A percentile compares a stretch with the other conserved stretches of the same genome.
Conservation (phyloP, 2,329 filamentous ascomycete species). For the Phaeosphaeriaceae sp. region DNA sequence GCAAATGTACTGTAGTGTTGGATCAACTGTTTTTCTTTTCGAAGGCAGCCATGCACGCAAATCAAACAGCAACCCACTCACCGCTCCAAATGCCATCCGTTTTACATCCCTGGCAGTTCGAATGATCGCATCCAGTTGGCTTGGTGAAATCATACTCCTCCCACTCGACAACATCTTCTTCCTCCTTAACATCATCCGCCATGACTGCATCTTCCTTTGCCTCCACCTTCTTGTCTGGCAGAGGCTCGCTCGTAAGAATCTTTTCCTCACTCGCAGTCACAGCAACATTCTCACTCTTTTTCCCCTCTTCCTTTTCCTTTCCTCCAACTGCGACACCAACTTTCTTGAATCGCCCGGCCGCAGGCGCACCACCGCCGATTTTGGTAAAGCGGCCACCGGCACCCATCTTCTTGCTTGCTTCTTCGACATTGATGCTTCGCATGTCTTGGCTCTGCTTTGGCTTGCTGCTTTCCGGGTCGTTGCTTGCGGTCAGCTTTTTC, state of each 20-base stretch:
- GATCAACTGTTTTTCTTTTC: no score
- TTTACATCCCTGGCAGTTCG: conserved; percentile 31
- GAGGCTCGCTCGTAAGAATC: not conserved
- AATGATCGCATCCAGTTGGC: conserved; percentile 56
- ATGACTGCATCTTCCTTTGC: conserved; percentile 33
- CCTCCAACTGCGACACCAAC: conserved; percentile 59
- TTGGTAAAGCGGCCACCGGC: conserved; percentile 35
- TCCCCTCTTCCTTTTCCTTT: conserved; percentile 11
- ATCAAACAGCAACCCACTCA: conserved; percentile 18
- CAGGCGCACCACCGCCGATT: conserved; percentile 22
- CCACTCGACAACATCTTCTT: conserved; percentile 26
- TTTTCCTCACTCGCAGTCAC: conserved; percentile 32
- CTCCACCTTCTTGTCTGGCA: conserved; percentile 6
- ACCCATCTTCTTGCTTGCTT: conserved; percentile 21
- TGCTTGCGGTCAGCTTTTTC: conserved; percentile 64
- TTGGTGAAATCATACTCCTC: conserved; percentile 60
- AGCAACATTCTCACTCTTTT: conserved; percentile 45
- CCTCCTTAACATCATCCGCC: no score
- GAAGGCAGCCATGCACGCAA: no score
- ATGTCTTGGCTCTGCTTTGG: conserved; percentile 29
- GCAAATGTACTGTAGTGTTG: no score
- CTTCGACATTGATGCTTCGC: conserved; percentile 32
- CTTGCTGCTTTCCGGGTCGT: conserved; percentile 30
- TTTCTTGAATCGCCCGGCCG: conserved; percentile 66
- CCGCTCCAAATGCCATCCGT: conserved; percentile 31